phyloP scores from a whole-genome alignment of 306 rosid species.

The Castanopsis chinensis region DNA sequence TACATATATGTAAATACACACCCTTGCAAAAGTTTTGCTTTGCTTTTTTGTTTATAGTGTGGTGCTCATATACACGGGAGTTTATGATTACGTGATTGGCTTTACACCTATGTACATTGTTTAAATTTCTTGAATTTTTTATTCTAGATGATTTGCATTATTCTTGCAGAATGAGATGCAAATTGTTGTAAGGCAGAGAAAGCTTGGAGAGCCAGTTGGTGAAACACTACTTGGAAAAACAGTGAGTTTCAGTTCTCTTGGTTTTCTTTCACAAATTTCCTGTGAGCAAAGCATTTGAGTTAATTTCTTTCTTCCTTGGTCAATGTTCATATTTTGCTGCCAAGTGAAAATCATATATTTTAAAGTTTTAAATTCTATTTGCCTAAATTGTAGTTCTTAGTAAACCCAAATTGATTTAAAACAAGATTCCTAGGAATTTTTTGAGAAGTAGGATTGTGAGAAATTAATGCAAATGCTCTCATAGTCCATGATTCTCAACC shows the following conservation, averaged over 20 bases:
- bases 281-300: not conserved
- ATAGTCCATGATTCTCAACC: too few species aligned
- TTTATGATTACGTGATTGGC: not conserved
- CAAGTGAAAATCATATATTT: not conserved
- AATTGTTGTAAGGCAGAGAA: conserved; percentile 56
- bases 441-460: too few species aligned
- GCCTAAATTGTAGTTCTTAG: not conserved
- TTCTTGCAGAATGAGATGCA: conserved; percentile 70
- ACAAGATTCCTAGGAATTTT: too few species aligned
- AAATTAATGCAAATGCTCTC: too few species aligned
- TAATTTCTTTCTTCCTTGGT: not conserved
- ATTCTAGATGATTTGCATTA: not conserved
- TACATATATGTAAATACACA: not conserved
- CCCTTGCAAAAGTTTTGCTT: not conserved
- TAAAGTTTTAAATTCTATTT: not conserved
- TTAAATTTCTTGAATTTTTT: not conserved
- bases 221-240: conserved; percentile 83
- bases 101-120: not conserved
- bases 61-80: not conserved
- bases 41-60: not conserved
- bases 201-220: conserved; percentile 75
- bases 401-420: not conserved
- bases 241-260: conserved; percentile 46
- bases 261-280: not conserved
- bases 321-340: not conserved